These are phyloP conservation scores for Euphorbia corollata DNA, from an alignment of 441 rosid genomes.

Conservation along the genomic window DNA sequence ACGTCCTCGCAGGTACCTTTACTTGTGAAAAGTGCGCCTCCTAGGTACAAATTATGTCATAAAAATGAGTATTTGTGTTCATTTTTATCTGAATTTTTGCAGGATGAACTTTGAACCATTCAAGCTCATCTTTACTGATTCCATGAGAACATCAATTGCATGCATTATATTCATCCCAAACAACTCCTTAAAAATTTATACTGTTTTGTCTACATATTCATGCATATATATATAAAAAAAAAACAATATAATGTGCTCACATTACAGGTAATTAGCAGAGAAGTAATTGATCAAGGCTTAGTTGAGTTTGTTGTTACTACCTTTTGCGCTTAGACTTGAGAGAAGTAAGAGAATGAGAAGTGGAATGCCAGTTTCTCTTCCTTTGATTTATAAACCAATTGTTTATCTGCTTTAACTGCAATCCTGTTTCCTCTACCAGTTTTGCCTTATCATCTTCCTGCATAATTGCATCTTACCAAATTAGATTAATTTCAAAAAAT, in stretches of 20 bases:
- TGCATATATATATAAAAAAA: slow-evolving; percentile 1
- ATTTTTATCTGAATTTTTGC: no score
- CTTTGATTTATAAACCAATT: slow-evolving; percentile 98
- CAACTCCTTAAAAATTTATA: no score
- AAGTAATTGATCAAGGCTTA: no score
- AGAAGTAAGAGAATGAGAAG: slow-evolving; percentile 72
- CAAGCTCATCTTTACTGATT: no score
- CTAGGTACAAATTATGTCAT: no score
- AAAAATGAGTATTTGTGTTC: no score
- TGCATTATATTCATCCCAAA: no score
- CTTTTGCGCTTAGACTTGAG: slow-evolving; percentile 88
- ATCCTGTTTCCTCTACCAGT: slow-evolving; percentile 91
- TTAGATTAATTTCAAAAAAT: no score
- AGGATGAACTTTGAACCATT: no score
- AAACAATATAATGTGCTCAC: slow-evolving; percentile 16
- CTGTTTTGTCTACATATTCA: background rate
- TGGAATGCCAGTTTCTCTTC: slow-evolving; percentile 93
- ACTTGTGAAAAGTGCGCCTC: no score
- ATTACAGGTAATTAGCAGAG: slow-evolving; percentile 18
- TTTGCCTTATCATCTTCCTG: slow-evolving; percentile 97
- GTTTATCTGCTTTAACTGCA: slow-evolving; percentile 92
- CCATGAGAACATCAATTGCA: no score
- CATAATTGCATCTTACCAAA: background rate
- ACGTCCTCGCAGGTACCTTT: no score
- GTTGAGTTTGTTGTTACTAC: slow-evolving; percentile 19